These are phyloP conservation scores for Fraxinus anomala DNA, from an alignment of 257 asterid genomes.

Conservation along the genomic window DNA sequence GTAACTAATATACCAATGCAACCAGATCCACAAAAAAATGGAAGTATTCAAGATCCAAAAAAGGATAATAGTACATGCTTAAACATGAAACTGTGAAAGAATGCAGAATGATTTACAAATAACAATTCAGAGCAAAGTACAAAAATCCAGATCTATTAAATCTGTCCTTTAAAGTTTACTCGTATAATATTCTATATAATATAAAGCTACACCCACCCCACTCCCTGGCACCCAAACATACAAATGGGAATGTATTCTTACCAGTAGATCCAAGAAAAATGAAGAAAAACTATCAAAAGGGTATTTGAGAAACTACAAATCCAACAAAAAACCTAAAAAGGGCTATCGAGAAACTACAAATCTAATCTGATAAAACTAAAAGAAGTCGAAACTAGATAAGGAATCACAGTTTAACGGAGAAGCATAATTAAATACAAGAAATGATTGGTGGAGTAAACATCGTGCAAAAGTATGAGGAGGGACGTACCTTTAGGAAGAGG, in stretches of 20 bases:
- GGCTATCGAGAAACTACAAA: background rate
- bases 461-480: constrained; percentile 18
- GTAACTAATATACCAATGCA: background rate
- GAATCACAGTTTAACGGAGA: background rate
- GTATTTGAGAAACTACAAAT: background rate
- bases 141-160: constrained; percentile 28
- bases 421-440: background rate
- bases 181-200: too few relatives aligned
- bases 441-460: background rate
- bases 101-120: constrained; percentile 25
- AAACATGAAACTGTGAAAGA: constrained; percentile 8
- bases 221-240: background rate
- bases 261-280: constrained; percentile 26
- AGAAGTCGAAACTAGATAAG: background rate
- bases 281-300: background rate
- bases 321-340: background rate
- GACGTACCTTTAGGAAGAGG: constrained; percentile 28
- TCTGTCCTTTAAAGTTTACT: constrained; percentile 1
- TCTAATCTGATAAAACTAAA: background rate
- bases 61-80: constrained; percentile 7
- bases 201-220: background rate
- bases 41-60: constrained; percentile 17
- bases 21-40: constrained; percentile 21
- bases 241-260: constrained; percentile 1
- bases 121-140: constrained; percentile 16